Evolutionary conservation across 140 eudicot species (phyloP).

Genomic region (Erigeron philadelphicus): DNA sequence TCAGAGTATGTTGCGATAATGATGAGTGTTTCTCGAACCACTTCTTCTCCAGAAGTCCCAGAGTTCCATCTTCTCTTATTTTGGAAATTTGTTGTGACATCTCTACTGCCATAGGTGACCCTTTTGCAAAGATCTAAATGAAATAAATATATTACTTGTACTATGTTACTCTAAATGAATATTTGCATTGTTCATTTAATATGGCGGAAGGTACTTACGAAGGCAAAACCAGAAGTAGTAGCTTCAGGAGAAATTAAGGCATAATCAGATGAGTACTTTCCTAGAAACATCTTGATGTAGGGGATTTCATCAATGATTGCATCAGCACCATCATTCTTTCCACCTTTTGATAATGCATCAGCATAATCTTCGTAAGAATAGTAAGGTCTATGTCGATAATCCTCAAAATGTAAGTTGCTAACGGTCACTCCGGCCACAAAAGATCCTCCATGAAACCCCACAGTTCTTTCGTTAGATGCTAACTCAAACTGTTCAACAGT

Average conservation of each 20-base stretch:
- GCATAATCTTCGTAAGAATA: slow-evolving; percentile 4
- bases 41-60: slow-evolving; percentile 1
- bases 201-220: neutral
- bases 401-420: slow-evolving; percentile 17
- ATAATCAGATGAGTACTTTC: neutral
- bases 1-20: neutral
- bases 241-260: slow-evolving; percentile 4
- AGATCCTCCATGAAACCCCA: slow-evolving; percentile 22
- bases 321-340: neutral
- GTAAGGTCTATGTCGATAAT: slow-evolving; percentile 14
- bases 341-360: neutral
- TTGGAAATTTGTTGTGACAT: slow-evolving; percentile 7
- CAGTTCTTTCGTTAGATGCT: slow-evolving; percentile 20
- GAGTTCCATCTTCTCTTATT: slow-evolving; percentile 8
- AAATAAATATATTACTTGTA: no score
- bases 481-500: slow-evolving; percentile 24
- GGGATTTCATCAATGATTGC: slow-evolving; percentile 5
- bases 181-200: no score
- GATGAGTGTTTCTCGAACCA: slow-evolving; percentile 4
- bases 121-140: slow-evolving; percentile 1
- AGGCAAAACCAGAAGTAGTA: slow-evolving; percentile 9
- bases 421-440: slow-evolving; percentile 13
- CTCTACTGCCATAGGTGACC: slow-evolving; percentile 1
- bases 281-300: slow-evolving; percentile 9
- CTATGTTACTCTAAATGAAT: no score